These are phyloP conservation scores for Beauveria sp. DNA, from an alignment of 2,329 filamentous ascomycete species.

Conservation along the genomic window DNA sequence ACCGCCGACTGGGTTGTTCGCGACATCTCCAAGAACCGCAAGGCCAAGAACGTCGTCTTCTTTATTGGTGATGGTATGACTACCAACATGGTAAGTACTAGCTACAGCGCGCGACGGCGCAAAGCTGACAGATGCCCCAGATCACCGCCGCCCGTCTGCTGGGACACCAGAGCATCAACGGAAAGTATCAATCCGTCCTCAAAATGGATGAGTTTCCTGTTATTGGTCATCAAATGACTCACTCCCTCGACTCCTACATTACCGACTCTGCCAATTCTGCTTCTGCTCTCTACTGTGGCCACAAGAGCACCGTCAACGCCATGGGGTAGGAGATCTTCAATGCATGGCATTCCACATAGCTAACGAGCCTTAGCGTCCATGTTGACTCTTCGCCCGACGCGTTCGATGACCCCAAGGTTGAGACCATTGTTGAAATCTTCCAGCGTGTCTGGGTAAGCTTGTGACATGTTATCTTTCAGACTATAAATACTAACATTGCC, in stretches of 20 bases:
- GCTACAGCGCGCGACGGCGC: not conserved
- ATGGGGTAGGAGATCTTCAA: conserved; percentile 46
- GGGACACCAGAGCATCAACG: conserved; percentile 75
- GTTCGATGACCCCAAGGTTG: conserved; percentile 81
- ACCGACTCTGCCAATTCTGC: conserved; percentile 83
- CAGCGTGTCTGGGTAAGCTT: conserved; percentile 56
- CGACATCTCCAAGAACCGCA: conserved; percentile 59
- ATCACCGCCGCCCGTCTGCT: conserved; percentile 74
- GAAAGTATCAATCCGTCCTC: conserved; percentile 70
- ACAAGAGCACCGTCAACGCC: conserved; percentile 78
- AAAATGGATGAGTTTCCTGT: conserved; percentile 77
- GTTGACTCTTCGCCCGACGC: conserved; percentile 64
- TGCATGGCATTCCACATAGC: not conserved
- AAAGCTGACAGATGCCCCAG: conserved; percentile 18
- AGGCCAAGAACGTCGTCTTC: conserved; percentile 76
- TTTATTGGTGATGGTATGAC: conserved; percentile 74
- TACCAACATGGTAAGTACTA: conserved; percentile 54
- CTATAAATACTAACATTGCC: conserved; percentile 10
- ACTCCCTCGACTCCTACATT: conserved; percentile 78
- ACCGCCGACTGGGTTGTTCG: conserved; percentile 71
- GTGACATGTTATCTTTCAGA: not conserved
- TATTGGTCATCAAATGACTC: conserved; percentile 83
- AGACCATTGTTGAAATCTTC: conserved; percentile 74
- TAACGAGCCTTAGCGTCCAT: conserved; percentile 45
- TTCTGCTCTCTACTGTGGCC: conserved; percentile 71